These are phyloP conservation scores for Chrysochromulina parva DNA, from an alignment of 78 protist species.

Conservation along the genomic window DNA sequence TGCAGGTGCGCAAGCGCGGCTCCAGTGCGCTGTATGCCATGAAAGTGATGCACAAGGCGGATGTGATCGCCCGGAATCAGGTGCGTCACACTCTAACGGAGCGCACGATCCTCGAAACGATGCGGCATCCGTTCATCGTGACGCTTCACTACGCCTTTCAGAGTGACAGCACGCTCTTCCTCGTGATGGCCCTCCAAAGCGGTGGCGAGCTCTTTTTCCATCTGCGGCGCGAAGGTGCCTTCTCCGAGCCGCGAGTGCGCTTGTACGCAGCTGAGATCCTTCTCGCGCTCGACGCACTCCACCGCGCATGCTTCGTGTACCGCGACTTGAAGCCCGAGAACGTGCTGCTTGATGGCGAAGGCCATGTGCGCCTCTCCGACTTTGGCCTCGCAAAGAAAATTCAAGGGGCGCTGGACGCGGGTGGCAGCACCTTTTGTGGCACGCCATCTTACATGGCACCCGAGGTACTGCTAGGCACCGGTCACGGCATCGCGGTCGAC, in stretches of 20 bases:
- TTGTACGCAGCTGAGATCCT: conserved; percentile 66
- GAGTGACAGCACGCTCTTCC: not conserved
- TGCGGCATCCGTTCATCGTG: not conserved
- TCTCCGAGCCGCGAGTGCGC: conserved; percentile 58
- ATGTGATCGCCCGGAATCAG: not conserved
- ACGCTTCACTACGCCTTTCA: not conserved
- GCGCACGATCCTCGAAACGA: not conserved
- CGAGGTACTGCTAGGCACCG: conserved; percentile 30
- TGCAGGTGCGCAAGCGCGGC: not conserved
- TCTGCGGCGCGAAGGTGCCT: conserved; percentile 66
- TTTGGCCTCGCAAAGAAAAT: conserved; percentile 33
- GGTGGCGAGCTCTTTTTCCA: conserved; percentile 84
- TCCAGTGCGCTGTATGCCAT: not conserved
- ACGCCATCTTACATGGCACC: conserved; percentile 61
- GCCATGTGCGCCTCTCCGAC: conserved; percentile 64
- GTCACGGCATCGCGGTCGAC: not conserved
- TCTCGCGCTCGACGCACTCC: conserved; percentile 51
- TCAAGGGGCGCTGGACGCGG: not conserved
- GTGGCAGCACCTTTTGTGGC: conserved; percentile 47
- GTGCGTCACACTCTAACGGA: not conserved
- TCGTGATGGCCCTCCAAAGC: conserved; percentile 22
- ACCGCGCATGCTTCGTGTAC: conserved; percentile 47
- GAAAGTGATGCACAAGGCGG: not conserved
- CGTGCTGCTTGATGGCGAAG: conserved; percentile 40
- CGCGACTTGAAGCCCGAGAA: conserved; percentile 72